phyloP scores from a whole-genome alignment of 768 basidiomycete species.

The Amanita jacksonii region DNA sequence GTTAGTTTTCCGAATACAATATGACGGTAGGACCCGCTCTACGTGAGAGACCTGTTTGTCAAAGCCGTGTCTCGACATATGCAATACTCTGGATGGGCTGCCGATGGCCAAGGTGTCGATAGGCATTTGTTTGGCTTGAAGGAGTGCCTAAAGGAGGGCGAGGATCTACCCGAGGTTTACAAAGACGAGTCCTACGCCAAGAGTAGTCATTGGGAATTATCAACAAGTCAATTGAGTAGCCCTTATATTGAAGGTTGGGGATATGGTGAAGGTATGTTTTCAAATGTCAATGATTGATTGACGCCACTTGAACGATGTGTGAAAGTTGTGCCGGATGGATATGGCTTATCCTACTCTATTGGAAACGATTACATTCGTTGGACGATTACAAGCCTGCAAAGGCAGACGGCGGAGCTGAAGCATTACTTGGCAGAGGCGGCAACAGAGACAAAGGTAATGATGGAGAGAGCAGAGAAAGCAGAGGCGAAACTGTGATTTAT shows the following conservation, averaged over 20 bases:
- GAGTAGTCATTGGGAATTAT: constrained; percentile 87
- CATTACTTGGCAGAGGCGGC: constrained; percentile 77
- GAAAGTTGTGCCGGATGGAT: constrained; percentile 83
- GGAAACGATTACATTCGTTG: constrained; percentile 78
- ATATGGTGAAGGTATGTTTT: constrained; percentile 76
- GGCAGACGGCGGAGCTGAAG: constrained; percentile 41
- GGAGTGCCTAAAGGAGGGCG: constrained; percentile 65
- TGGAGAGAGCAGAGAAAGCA: constrained; percentile 52
- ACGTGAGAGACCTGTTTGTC: constrained; percentile 60
- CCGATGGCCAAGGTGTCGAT: constrained; percentile 92
- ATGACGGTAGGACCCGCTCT: constrained; percentile 24
- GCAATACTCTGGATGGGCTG: constrained; percentile 84
- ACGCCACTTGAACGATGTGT: constrained; percentile 1
- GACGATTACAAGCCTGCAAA: constrained; percentile 76
- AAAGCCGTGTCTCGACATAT: constrained; percentile 75
- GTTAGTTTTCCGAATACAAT: too few relatives aligned
- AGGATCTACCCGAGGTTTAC: constrained; percentile 66
- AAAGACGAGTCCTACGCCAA: constrained; percentile 56
- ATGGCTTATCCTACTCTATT: constrained; percentile 87
- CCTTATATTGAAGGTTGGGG: constrained; percentile 91
- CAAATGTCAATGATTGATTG: constrained; percentile 2
- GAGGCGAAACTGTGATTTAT: constrained; percentile 26
- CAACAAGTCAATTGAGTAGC: constrained; percentile 80
- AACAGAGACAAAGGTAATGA: constrained; percentile 64
- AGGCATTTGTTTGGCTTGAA: constrained; percentile 92